Conservation (phyloP, 768 basidiomycete genomes). For the Leucosporidium scottii region DNA sequence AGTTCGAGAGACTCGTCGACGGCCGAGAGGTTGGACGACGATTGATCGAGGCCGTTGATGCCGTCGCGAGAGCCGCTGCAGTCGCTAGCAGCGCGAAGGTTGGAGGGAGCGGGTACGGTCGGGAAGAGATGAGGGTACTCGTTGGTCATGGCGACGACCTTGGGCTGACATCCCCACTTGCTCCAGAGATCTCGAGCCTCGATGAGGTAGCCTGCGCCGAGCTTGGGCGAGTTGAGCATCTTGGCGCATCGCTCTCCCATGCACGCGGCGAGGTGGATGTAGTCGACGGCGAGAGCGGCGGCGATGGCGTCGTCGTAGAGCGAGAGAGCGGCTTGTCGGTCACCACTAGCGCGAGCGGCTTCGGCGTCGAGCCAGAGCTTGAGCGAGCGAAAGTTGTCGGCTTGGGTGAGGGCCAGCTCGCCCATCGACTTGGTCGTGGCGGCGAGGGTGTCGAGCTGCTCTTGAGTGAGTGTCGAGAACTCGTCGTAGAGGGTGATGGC, state of each 20-base stretch:
- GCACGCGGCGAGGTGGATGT: conserved; percentile 7
- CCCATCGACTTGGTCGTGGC: background rate
- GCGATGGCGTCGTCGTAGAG: conserved; percentile 21
- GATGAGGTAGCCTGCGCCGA: conserved; percentile 25
- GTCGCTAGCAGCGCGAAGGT: too few relatives aligned
- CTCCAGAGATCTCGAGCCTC: conserved; percentile 18
- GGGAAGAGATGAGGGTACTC: conserved; percentile 19
- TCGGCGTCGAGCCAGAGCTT: conserved; percentile 32
- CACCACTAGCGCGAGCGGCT: background rate
- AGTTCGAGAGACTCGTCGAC: background rate
- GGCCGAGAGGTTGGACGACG: background rate
- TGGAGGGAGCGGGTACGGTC: too few relatives aligned
- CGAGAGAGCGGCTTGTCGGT: background rate
- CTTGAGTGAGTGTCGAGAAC: background rate
- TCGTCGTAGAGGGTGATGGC: conserved; percentile 19
- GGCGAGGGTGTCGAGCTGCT: conserved; percentile 3
- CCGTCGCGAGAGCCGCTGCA: too few relatives aligned
- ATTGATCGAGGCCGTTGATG: background rate
- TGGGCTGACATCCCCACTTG: conserved; percentile 27
- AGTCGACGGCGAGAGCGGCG: background rate
- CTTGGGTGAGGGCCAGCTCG: conserved; percentile 14
- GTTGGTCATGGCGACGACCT: conserved; percentile 6
- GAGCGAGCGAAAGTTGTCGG: conserved; percentile 12
- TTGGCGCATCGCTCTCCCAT: conserved; percentile 26
- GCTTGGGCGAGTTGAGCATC: conserved; percentile 9